Conservation (phyloP, 352 stramenopile species). For the Discostella stelligera region DNA sequence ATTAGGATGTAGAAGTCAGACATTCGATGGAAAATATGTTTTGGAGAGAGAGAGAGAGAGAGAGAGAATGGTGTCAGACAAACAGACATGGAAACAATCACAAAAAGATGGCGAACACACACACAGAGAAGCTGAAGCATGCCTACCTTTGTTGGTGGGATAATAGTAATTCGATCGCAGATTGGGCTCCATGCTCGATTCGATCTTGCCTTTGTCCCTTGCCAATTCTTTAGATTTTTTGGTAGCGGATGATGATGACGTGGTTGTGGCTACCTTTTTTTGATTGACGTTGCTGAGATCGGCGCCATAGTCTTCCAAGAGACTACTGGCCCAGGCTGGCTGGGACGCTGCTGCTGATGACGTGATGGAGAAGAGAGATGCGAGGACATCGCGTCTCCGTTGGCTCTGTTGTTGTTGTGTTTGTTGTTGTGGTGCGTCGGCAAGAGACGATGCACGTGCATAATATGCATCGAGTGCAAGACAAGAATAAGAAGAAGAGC, state of each 20-base stretch:
- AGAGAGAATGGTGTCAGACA: neutral
- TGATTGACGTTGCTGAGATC: constrained; percentile 69
- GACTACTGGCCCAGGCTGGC: neutral
- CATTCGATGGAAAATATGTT: too few species aligned
- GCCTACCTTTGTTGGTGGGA: constrained; percentile 65
- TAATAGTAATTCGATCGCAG: constrained; percentile 82
- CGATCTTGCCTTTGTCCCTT: constrained; percentile 41
- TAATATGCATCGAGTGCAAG: constrained; percentile 6
- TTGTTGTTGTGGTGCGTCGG: neutral
- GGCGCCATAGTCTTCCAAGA: constrained; percentile 71
- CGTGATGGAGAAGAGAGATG: constrained; percentile 20
- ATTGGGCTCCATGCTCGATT: constrained; percentile 70
- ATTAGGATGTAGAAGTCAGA: too few species aligned
- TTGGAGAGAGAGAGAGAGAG: constrained; percentile 5
- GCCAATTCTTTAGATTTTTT: constrained; percentile 28
- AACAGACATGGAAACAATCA: neutral
- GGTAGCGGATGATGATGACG: too few species aligned
- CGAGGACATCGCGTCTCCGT: constrained; percentile 26
- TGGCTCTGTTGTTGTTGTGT: constrained; percentile 4
- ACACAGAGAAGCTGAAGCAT: neutral
- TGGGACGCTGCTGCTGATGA: neutral
- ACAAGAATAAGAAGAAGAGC: constrained; percentile 2
- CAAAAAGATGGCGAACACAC: too few species aligned
- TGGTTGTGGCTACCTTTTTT: constrained; percentile 1
- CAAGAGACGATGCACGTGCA: too few species aligned